Evolutionary conservation across 805 yeast species (phyloP).

Genomic region (Zygoascus flipseniorum): DNA sequence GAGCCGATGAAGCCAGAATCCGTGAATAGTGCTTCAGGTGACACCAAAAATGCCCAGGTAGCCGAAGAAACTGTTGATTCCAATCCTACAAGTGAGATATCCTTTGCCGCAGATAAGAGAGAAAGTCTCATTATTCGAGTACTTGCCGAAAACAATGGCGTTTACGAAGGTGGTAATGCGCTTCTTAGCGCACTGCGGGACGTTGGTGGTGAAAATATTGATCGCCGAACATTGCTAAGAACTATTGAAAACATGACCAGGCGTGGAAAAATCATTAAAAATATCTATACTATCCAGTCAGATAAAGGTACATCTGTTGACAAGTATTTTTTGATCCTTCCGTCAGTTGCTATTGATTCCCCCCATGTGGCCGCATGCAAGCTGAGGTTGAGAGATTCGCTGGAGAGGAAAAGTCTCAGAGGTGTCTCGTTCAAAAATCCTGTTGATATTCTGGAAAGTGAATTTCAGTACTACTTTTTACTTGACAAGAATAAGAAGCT

Average conservation of each 20-base stretch:
- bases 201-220: conserved; percentile 36
- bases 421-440: not conserved
- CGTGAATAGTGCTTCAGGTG: not conserved
- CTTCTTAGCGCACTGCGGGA: conserved; percentile 27
- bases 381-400: not conserved
- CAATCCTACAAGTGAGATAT: conserved; percentile 15
- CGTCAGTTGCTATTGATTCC: conserved; percentile 18
- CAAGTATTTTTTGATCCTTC: conserved; percentile 23
- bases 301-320: conserved; percentile 14
- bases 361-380: conserved; percentile 13
- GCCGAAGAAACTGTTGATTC: too few species aligned
- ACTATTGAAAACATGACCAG: conserved; percentile 34
- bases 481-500: not conserved
- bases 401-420: not conserved
- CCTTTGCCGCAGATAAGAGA: conserved; percentile 39
- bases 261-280: conserved; percentile 26
- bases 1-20: not conserved
- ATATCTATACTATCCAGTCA: conserved; percentile 20
- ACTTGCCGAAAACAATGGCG: conserved; percentile 38
- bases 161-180: conserved; percentile 34
- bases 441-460: conserved; percentile 4
- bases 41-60: too few species aligned
- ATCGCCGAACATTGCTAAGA: conserved; percentile 44
- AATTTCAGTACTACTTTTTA: conserved; percentile 4
- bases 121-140: conserved; percentile 36